A percentile compares a stretch with the other conserved stretches of the same genome.
phyloP scores from a whole-genome alignment of 495 filamentous ascomycete genomes.

The Penicillium riverlandense region DNA sequence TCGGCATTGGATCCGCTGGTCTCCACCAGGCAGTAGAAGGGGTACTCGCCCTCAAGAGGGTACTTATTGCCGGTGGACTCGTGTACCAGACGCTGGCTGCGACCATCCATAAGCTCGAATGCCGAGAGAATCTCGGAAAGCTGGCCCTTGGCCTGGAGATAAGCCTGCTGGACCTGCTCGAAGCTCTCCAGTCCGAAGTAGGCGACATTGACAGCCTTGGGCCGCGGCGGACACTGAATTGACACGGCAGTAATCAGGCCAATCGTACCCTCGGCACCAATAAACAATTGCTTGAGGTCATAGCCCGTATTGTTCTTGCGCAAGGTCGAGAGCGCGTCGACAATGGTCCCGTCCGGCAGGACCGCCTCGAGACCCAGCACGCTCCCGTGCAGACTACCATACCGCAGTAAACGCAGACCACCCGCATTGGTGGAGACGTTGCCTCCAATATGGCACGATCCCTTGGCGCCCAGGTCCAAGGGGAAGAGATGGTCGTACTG shows the following conservation, averaged over 20 bases:
- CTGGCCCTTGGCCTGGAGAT: constrained; percentile 78
- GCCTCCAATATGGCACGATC: constrained; percentile 95
- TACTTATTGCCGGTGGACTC: constrained; percentile 66
- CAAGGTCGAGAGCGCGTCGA: constrained; percentile 77
- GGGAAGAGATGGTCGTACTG: constrained; percentile 82
- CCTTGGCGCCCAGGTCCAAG: constrained; percentile 92
- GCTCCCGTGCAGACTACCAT: constrained; percentile 88
- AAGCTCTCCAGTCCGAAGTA: constrained; percentile 82
- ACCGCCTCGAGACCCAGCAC: constrained; percentile 91
- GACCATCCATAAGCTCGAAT: constrained; percentile 92
- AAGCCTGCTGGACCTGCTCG: constrained; percentile 77
- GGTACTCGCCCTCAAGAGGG: constrained; percentile 74
- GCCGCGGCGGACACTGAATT: constrained; percentile 79
- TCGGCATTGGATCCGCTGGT: constrained; percentile 91
- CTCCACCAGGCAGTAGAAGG: constrained; percentile 95
- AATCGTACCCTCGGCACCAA: constrained; percentile 89
- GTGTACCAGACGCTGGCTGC: constrained; percentile 67
- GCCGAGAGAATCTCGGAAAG: constrained; percentile 93
- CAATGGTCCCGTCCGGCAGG: constrained; percentile 81
- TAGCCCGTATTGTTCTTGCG: constrained; percentile 99
- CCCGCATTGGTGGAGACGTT: constrained; percentile 97
- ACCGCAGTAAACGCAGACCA: constrained; percentile 80
- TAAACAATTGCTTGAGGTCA: constrained; percentile 95
- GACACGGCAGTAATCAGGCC: constrained; percentile 89
- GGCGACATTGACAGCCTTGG: constrained; percentile 80